Evolutionary conservation across 2,329 filamentous ascomycete genomes (phyloP), one percentile per base, ranked within the genome.

Genomic region (Stachybotrys echinatus): DNA sequence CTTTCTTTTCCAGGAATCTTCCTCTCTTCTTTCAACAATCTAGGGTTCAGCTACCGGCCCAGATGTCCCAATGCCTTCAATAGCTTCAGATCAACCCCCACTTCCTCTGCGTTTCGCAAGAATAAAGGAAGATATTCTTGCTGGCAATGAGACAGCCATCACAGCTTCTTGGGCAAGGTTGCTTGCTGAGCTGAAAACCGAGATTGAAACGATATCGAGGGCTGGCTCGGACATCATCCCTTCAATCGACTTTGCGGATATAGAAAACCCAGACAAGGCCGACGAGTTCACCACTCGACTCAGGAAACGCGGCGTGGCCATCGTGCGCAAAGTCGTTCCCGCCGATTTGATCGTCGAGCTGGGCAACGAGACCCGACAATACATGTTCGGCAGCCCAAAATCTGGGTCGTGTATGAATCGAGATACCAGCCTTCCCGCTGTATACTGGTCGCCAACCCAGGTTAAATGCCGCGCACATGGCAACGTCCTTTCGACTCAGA

Each of bases 301-400:
- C n/a, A 61, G 58, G 34, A 56, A 56, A 10, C 59, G 63, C 8
- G 66, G 66, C 43, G 60, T 63, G 38, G 66, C 60, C 19, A 57
- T 69, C 10, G 56, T 69, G 42, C 56, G 62, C n/a, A 59, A 57
- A 8, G 66, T 69, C 22, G 55, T 69, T 7, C 56, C 63, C 7
- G 55, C 51, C 17, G 45, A 55, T n/a, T 55, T 60, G 21, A 64
- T 60, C 31, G 37, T 47, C n/a, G 42, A 67, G n/a, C 79, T 75
- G 61, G 83, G 83, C 58, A 63, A 69, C 19, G 71, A 77, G 40
- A 70, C 77, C 7, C 68, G 72, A 49, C 69, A 74, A 6, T 85
- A 85, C 55, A 71, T 84, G 18, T 61, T 67, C 12, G 68, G 71
- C 18, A 84, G 84, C 57, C 68, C 69, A 2, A 58, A 55, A 42